These are phyloP conservation scores for Cyclocybe aegerita DNA, from an alignment of 768 basidiomycete species.

Conservation along the genomic window DNA sequence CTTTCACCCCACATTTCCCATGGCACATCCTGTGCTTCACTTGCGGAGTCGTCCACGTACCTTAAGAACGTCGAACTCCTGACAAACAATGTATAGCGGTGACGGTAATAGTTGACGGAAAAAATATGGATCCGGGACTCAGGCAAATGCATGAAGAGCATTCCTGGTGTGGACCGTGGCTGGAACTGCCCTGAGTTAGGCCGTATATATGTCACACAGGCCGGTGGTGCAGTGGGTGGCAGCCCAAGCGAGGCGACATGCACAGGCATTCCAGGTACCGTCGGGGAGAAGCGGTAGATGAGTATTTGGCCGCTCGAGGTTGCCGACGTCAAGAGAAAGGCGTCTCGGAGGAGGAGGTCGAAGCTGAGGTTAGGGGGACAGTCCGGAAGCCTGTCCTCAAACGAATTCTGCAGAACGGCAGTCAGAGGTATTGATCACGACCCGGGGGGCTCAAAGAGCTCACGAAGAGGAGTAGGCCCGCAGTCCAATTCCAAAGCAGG, in stretches of 20 bases:
- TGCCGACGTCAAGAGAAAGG: constrained; percentile 3
- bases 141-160: neutral
- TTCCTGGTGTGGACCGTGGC: neutral
- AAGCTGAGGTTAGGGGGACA: neutral
- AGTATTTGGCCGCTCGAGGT: neutral
- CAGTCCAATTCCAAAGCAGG: constrained; percentile 10
- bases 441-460: neutral
- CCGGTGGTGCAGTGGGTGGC: neutral
- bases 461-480: constrained; percentile 5
- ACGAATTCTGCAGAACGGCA: neutral
- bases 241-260: constrained; percentile 3
- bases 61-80: constrained; percentile 9
- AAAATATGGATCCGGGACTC: constrained; percentile 1
- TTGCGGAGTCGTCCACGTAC: neutral
- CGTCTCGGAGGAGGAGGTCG: neutral
- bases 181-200: constrained; percentile 3
- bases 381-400: neutral
- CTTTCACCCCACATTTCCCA: constrained; percentile 18
- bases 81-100: constrained; percentile 9
- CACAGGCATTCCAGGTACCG: neutral
- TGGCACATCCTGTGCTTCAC: neutral
- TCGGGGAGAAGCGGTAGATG: constrained; percentile 2
- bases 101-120: neutral
- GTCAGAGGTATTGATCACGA: neutral
- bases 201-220: neutral